These are phyloP conservation scores for Corylus americana DNA, from an alignment of 306 rosid genomes.

Conservation along the genomic window DNA sequence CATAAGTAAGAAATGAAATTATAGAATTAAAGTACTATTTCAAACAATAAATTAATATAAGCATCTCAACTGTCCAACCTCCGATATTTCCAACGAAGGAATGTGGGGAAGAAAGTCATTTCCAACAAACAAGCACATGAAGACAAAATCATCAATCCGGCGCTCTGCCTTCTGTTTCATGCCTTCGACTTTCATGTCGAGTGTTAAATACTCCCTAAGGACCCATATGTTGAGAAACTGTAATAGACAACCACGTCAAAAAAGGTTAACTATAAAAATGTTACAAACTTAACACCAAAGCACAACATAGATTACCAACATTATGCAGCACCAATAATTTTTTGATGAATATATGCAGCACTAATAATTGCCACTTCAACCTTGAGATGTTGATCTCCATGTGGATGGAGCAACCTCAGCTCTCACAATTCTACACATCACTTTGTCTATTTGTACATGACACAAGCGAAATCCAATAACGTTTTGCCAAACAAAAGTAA, in stretches of 20 bases:
- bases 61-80: constrained; percentile 17
- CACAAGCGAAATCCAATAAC: background rate
- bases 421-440: background rate
- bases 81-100: constrained; percentile 30
- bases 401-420: too few relatives aligned
- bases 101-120: constrained; percentile 40
- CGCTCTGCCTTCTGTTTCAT: constrained; percentile 8
- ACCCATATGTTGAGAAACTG: constrained; percentile 33
- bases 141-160: constrained; percentile 33
- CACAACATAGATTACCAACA: background rate
- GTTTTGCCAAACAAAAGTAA: background rate
- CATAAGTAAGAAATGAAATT: background rate
- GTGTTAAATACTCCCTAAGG: constrained; percentile 31
- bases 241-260: constrained; percentile 5
- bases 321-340: background rate
- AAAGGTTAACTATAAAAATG: constrained; percentile 5
- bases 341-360: background rate
- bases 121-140: constrained; percentile 36
- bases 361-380: background rate
- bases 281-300: background rate
- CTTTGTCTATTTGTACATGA: background rate
- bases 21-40: background rate
- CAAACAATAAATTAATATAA: background rate
- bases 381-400: background rate
- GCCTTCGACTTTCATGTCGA: constrained; percentile 17